These are phyloP conservation scores for Barnettozyma sucrosica DNA, from an alignment of 805 yeast genomes.

Conservation along the genomic window DNA sequence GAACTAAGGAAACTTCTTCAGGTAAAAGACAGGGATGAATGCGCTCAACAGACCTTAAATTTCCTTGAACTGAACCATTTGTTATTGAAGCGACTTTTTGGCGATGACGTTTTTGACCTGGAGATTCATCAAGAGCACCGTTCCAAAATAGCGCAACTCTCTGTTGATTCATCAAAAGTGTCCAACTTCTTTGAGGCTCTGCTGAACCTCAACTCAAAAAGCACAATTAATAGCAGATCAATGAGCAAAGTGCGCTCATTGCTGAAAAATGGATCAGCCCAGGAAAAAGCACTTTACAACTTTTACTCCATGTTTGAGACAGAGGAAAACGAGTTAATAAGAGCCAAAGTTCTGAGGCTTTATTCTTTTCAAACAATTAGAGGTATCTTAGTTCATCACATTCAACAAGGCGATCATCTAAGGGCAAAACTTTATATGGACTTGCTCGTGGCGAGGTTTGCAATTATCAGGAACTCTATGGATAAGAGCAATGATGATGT, in stretches of 20 bases:
- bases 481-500: neutral
- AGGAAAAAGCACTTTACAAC: constrained; percentile 5
- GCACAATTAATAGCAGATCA: neutral
- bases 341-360: constrained; percentile 7
- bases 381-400: constrained; percentile 7
- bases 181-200: constrained; percentile 2
- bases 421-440: constrained; percentile 12
- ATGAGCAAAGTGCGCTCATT: constrained; percentile 3
- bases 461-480: neutral
- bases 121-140: neutral
- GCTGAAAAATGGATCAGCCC: constrained; percentile 5
- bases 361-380: constrained; percentile 14
- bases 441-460: constrained; percentile 7
- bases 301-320: constrained; percentile 9
- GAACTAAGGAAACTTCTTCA: constrained; percentile 1
- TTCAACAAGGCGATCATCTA: constrained; percentile 4
- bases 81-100: neutral
- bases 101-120: neutral
- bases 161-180: neutral
- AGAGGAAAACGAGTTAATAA: neutral
- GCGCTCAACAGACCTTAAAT: neutral
- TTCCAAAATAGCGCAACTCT: neutral
- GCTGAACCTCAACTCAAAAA: neutral
- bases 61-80: neutral
- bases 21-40: neutral